phyloP scores from a whole-genome alignment of 2,329 filamentous ascomycete genomes.

The Onygenales sp. region DNA sequence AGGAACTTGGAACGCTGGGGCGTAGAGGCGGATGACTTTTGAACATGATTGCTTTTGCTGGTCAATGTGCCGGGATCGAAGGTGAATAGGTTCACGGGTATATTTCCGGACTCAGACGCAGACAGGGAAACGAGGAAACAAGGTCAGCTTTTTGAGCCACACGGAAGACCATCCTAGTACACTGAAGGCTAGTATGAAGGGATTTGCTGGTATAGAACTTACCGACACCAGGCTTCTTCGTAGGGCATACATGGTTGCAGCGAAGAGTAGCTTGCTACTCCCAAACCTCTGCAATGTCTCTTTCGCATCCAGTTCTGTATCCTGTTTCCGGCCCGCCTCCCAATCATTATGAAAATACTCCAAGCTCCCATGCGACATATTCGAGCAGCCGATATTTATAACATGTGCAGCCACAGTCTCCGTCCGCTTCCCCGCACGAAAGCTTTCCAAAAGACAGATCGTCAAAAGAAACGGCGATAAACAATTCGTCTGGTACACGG shows the following conservation, averaged over 20 bases:
- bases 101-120: slow-evolving; percentile 19
- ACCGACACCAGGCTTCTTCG: slow-evolving; percentile 26
- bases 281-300: slow-evolving; percentile 23
- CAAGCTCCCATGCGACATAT: slow-evolving; percentile 21
- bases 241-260: slow-evolving; percentile 27
- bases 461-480: slow-evolving; percentile 28
- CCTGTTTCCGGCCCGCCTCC: slow-evolving; percentile 11
- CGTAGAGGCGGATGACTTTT: slow-evolving; percentile 16
- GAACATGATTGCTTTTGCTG: slow-evolving; percentile 15
- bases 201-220: slow-evolving; percentile 9
- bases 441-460: slow-evolving; percentile 25
- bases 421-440: slow-evolving; percentile 24
- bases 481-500: slow-evolving; percentile 29
- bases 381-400: slow-evolving; percentile 27
- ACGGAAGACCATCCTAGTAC: neutral
- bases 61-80: slow-evolving; percentile 24
- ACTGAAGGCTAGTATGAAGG: neutral
- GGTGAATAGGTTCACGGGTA: slow-evolving; percentile 27
- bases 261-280: slow-evolving; percentile 27
- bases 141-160: neutral
- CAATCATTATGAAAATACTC: slow-evolving; percentile 22
- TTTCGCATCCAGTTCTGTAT: slow-evolving; percentile 19
- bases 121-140: neutral
- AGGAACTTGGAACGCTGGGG: neutral
- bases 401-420: slow-evolving; percentile 23